phyloP scores from a whole-genome alignment of 495 filamentous ascomycete genomes.

The Podospora pseudopauciseta region DNA sequence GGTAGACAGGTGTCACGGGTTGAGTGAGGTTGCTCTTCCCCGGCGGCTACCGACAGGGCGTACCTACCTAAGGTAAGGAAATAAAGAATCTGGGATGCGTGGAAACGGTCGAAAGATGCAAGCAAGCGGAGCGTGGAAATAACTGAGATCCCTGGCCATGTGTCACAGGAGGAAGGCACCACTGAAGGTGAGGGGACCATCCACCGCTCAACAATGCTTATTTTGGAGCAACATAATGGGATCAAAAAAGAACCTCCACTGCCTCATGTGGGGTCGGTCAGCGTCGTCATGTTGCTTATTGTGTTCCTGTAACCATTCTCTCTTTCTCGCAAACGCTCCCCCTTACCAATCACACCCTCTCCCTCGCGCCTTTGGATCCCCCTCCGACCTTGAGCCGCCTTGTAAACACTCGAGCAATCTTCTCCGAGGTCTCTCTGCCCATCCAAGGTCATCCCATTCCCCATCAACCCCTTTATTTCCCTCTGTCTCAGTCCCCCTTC shows the following conservation, averaged over 20 bases:
- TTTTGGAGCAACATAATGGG: not conserved
- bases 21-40: not conserved
- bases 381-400: not conserved
- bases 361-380: not conserved
- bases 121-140: not conserved
- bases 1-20: not conserved
- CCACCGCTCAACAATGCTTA: not conserved
- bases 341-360: not conserved
- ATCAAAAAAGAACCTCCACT: not conserved
- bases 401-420: not conserved
- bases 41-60: not conserved
- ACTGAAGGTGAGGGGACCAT: not conserved
- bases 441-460: not conserved
- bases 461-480: not conserved
- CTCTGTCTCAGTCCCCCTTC: not conserved
- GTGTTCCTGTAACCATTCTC: not conserved
- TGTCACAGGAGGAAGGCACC: not conserved
- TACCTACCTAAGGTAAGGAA: not conserved
- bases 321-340: not conserved
- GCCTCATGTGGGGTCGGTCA: too few relatives aligned
- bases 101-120: not conserved
- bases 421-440: not conserved
- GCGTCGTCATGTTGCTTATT: too few relatives aligned
- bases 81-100: not conserved
- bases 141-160: not conserved